Evolutionary conservation across 1,139 yeast genomes (phyloP), one percentile per base, ranked within the genome.

Genomic region (Geotrichum aggregatum): DNA sequence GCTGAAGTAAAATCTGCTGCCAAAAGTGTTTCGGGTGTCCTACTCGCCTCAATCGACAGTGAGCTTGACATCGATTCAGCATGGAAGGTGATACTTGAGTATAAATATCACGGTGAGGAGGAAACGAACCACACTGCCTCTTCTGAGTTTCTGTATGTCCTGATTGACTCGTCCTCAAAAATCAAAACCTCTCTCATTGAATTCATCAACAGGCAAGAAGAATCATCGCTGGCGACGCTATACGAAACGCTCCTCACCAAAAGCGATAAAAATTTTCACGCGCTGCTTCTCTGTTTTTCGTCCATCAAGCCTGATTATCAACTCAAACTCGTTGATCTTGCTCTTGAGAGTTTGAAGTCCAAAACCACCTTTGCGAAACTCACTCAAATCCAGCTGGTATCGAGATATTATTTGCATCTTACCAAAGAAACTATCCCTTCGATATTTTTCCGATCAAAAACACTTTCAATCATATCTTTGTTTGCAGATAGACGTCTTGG

Each of bases 401-500:
- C 56, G 3, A 21, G 52, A 19, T 50, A 45, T 14, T 49, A 47
- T n/a, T 40, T 45, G 8, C 47, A 33, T 36, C 50, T 49, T 18
- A 48, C 36, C 13, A 49, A 24, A 44, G 53, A 53, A n/a, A 31
- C 40, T 5, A 11, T 28, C 5, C 50, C 47, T 8, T 44, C 49
- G 3, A 18, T 10, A 8, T 28, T 31, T 14, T 13, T 42, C 7
- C 42, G 53, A n/a, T 16, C 40, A n/a, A 53, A 47, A 28, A 46
- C 52, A 4, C n/a, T 53, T 6, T 53, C 56, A 3, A 44, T 53
- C 26, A 26, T 53, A 4, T 40, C 56, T 11, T 24, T 40, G 2
- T 53, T 36, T 34, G 49, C 56, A 11, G 56, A 53, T 38, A 36
- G 52, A 21, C 33, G 56, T 8, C 38, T 49, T 3, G 22, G 47